Base-by-base conservation (phyloP, 805 yeast species). In the Starmerella apis region DNA sequence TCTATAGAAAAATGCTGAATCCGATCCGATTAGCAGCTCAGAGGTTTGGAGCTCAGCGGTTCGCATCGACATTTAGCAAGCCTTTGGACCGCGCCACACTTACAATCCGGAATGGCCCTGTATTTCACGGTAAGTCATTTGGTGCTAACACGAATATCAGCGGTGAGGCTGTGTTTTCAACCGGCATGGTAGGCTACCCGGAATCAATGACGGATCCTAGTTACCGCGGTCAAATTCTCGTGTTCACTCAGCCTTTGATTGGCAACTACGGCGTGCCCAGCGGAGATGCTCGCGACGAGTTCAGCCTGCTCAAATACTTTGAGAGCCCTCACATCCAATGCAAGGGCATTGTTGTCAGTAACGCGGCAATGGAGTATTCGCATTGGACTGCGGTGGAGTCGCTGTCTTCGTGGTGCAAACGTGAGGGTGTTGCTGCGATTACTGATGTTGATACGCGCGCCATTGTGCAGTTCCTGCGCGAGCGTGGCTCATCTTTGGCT, bases 221-320 rank as follows among this genome's bases (percentile, higher is more conserved):
- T 41, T 92, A 92, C 70, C 88, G 85, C 65, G 98, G 98, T 56
- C 98, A 92, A 71, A 90, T 92, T 64, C 63, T 92, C 66, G 96
- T 92, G 56, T 84, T 92, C 69, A 92, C 98, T 48, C 92, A 81
- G 68, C 98, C 98, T 24, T 75, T 92, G 61, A 95, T 92, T 46
- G 98, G 98, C 67, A 92, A 92, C 74, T 92, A 92, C 69, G 98
- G 98, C 79, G 98, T 92, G 50, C 98, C 99, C 55, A 95, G 86
- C 68, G 81, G 90, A 61, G 72, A 78, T 55, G 70, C 76, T 63
- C 74, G 73, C 66, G 94, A 86, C 63, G 94, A 83, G 50, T 71
- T 81, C 56, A 74, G 76, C 49, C 68, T 92, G 56, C 97, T 97
- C 63, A 82, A 81, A 66, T 85, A 88, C 72, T 82, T 92, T 70